Percentiles rank a stretch among this genome's conserved stretches.
Evolutionary conservation across 768 basidiomycete genomes (phyloP).

Genomic region (Auricularia auricula-judae): DNA sequence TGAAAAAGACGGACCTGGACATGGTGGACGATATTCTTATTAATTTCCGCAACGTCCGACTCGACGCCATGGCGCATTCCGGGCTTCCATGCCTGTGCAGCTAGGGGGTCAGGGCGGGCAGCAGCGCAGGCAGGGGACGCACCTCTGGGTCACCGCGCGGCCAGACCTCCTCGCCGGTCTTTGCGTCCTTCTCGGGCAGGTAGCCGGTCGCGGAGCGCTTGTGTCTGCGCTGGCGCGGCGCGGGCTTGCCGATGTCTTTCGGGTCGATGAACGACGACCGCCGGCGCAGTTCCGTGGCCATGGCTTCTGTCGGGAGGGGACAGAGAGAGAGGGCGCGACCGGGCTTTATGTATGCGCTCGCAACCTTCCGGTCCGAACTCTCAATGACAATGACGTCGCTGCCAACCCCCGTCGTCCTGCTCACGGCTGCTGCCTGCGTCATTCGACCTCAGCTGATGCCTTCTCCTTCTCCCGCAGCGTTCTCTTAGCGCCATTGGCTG

Average conservation of each 20-base stretch:
- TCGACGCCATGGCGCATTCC: constrained; percentile 42
- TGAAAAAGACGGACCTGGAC: constrained; percentile 34
- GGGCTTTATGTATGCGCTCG: too few species aligned
- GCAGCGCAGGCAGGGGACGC: not conserved
- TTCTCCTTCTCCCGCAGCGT: too few species aligned
- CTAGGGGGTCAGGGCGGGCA: not conserved
- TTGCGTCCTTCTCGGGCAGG: constrained; percentile 59
- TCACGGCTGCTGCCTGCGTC: too few species aligned
- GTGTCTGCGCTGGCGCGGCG: constrained; percentile 39
- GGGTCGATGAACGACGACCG: constrained; percentile 48
- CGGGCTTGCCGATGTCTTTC: constrained; percentile 52
- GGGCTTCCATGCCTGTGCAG: constrained; percentile 44
- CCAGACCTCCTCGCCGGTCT: constrained; percentile 73
- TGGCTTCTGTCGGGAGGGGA: not conserved
- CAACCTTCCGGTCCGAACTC: too few species aligned
- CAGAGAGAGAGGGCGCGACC: too few species aligned
- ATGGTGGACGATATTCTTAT: constrained; percentile 68
- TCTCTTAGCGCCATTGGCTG: too few species aligned
- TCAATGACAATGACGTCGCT: too few species aligned
- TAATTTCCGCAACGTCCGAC: constrained; percentile 53
- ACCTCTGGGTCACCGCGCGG: constrained; percentile 62
- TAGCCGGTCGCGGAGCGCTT: constrained; percentile 59
- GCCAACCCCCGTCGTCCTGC: too few species aligned
- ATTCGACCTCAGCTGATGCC: too few species aligned
- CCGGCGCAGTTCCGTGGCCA: not conserved